These are phyloP conservation scores for Colletotrichum orchidophilum DNA, from an alignment of 2,329 filamentous ascomycete genomes.

Conservation along the genomic window DNA sequence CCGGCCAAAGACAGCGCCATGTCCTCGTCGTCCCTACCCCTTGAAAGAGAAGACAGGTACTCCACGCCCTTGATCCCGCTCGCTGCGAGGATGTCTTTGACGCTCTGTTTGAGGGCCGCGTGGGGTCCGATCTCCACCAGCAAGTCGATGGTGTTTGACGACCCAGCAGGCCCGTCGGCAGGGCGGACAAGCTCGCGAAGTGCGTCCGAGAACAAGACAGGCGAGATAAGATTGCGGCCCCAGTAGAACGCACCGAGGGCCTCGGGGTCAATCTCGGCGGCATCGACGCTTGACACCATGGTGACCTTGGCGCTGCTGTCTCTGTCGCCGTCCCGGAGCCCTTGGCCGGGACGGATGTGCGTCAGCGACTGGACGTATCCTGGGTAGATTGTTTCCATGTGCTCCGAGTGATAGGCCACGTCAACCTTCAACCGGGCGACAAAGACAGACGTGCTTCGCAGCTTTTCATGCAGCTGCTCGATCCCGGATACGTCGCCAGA, in stretches of 20 bases:
- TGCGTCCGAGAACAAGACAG: background rate
- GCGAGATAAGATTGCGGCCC: conserved; percentile 28
- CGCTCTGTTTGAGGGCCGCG: background rate
- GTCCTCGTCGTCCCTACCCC: conserved; percentile 35
- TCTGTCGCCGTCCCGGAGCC: no score
- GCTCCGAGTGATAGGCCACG: conserved; percentile 37
- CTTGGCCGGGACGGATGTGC: no score
- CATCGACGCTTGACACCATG: conserved; percentile 2
- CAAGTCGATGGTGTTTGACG: background rate
- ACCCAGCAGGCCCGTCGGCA: background rate
- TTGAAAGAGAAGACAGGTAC: conserved; percentile 9
- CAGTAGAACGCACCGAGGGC: conserved; percentile 23
- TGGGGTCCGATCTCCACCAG: conserved; percentile 19
- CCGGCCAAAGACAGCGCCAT: conserved; percentile 5
- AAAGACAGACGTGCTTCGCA: no score
- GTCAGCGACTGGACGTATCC: no score
- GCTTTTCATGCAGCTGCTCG: conserved; percentile 45
- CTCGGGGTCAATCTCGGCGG: background rate
- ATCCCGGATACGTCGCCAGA: conserved; percentile 32
- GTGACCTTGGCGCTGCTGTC: no score
- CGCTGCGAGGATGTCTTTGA: background rate
- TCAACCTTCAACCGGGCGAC: no score
- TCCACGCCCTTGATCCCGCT: background rate
- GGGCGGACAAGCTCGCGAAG: background rate
- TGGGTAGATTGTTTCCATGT: no score